Percentiles rank a stretch among this genome's conserved stretches.
Evolutionary conservation across 345 rosid genomes (phyloP).

Genomic region (Eucalyptus coolabah): DNA sequence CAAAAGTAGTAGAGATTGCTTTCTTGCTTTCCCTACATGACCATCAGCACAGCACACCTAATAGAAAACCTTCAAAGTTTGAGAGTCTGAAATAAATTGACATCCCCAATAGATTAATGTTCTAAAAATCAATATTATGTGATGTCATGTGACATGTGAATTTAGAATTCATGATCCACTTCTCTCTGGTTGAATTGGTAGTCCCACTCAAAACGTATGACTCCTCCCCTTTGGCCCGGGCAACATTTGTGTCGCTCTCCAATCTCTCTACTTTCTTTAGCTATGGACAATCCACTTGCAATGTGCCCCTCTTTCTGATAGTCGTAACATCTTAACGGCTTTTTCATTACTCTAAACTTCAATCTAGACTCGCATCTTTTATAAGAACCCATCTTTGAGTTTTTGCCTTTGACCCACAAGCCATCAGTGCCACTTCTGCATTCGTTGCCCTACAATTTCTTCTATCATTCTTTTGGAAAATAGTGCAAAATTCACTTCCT

Average conservation of each 20-base stretch:
- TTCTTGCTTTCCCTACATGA: not conserved
- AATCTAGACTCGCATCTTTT: no score
- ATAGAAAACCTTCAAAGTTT: not conserved
- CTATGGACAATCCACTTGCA: no score
- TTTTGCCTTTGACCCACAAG: not conserved
- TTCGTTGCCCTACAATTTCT: not conserved
- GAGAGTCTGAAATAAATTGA: not conserved
- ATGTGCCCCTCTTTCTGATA: no score
- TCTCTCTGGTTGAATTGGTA: accelerated
- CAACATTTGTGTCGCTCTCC: no score
- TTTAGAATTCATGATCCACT: no score
- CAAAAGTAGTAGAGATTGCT: not conserved
- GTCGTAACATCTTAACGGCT: no score
- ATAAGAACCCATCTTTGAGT: no score
- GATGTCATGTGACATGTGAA: no score
- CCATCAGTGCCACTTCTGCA: accelerated
- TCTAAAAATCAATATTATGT: no score
- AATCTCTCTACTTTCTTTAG: no score
- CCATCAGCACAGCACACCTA: not conserved
- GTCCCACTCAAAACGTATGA: not conserved
- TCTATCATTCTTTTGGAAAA: not conserved
- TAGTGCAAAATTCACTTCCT: not conserved
- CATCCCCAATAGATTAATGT: not conserved
- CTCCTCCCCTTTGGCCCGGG: accelerated
- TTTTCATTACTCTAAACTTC: no score